Evolutionary conservation across 345 rosid species (phyloP).

Genomic region (Lumnitzera littorea): DNA sequence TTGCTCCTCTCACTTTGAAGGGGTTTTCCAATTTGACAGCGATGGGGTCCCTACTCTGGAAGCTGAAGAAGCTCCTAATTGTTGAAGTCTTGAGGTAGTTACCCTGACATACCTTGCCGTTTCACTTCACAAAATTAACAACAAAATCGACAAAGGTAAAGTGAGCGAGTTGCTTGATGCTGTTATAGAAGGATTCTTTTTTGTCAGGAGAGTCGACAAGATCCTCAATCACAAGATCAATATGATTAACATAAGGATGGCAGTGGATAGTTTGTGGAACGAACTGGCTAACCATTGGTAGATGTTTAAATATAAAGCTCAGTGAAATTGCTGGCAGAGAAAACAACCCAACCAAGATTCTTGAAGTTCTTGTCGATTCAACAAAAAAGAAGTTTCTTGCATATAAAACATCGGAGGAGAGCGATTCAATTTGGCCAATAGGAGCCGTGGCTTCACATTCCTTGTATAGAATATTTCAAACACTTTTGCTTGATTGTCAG

Average conservation of each 20-base stretch:
- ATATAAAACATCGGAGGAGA: no score
- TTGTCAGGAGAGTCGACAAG: slow-evolving; percentile 45
- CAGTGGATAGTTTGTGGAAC: slow-evolving; percentile 51
- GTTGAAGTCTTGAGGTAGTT: no score
- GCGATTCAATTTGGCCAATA: slow-evolving; percentile 51
- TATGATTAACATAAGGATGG: slow-evolving; percentile 32
- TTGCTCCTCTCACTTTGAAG: no score
- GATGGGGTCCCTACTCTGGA: no score
- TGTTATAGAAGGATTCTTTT: slow-evolving; percentile 55
- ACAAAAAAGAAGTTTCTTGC: slow-evolving; percentile 2
- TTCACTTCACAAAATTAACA: no score
- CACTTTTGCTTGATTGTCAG: slow-evolving; percentile 32
- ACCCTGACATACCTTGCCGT: no score
- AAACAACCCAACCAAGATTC: slow-evolving; percentile 9
- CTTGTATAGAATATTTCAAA: slow-evolving; percentile 65
- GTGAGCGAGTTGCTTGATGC: slow-evolving; percentile 29
- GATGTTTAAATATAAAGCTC: slow-evolving; percentile 68
- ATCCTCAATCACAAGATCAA: slow-evolving; percentile 23
- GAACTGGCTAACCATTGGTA: slow-evolving; percentile 56
- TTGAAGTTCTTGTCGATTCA: no score
- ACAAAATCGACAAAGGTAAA: no score
- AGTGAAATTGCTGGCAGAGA: slow-evolving; percentile 33
- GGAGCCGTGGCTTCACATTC: slow-evolving; percentile 67
- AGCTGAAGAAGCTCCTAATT: no score
- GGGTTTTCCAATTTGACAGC: no score